Conservation (phyloP, 805 yeast genomes). For the Nakazawaea laoshanensis region DNA sequence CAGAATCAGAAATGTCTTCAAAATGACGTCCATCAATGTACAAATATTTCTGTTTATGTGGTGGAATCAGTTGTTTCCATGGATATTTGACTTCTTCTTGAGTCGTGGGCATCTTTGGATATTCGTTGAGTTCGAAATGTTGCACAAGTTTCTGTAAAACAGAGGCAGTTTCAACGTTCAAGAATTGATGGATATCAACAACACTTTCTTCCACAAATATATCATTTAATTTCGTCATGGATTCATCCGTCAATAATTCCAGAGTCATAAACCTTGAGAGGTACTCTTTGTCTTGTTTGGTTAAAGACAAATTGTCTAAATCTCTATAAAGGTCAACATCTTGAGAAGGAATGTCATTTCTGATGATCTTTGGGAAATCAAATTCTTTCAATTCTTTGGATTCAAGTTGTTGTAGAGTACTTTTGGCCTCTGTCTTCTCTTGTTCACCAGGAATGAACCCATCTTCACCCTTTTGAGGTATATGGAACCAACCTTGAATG, state of each 20-base stretch:
- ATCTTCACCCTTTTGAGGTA: constrained; percentile 87
- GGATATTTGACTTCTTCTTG: constrained; percentile 53
- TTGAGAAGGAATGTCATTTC: constrained; percentile 17
- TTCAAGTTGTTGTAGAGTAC: constrained; percentile 75
- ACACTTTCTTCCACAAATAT: constrained; percentile 62
- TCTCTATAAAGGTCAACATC: constrained; percentile 27
- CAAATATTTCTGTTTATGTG: constrained; percentile 84
- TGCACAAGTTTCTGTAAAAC: constrained; percentile 39
- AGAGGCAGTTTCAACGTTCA: constrained; percentile 46
- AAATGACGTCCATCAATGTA: constrained; percentile 62
- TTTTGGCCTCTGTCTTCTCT: constrained; percentile 62
- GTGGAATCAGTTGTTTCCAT: constrained; percentile 90
- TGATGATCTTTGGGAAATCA: constrained; percentile 66
- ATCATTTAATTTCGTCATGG: constrained; percentile 34
- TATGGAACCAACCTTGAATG: constrained; percentile 98
- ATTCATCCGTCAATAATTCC: constrained; percentile 29
- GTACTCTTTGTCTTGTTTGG: constrained; percentile 36
- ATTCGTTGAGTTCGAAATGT: constrained; percentile 48
- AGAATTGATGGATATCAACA: constrained; percentile 55
- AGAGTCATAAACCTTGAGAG: constrained; percentile 50
- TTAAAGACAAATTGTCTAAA: constrained; percentile 18
- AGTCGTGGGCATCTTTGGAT: constrained; percentile 42
- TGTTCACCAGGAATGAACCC: constrained; percentile 82
- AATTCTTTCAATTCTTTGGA: constrained; percentile 67
- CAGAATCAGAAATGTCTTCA: constrained; percentile 23